Base-by-base conservation (phyloP, 2,329 filamentous ascomycete species). In the Leptosphaerulina australis region DNA sequence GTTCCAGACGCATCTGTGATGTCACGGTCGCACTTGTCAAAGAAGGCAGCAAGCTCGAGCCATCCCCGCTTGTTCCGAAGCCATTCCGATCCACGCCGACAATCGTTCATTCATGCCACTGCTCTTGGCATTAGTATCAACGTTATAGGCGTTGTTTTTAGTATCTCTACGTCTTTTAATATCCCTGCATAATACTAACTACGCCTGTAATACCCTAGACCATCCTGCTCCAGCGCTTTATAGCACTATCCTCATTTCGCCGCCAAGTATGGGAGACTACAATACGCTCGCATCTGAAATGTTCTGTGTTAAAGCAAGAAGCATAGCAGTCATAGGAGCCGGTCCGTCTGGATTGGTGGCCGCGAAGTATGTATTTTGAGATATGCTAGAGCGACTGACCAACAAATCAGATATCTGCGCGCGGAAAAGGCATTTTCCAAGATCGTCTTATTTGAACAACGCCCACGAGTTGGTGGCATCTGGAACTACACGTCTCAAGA, bases 361-460 rank as follows among this genome's bases (percentile, higher is more conserved):
- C 18, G 90, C 90, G 44, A 94, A 91, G 79, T 79, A 67, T 49
- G 64, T 47, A 3, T 3, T 36, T 15, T 2, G 1, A 2, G 7
- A 12, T 7, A 6, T 3, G 14, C 12, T 7, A 21, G 15, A 29
- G 6, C 7, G 8, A n/a, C 15, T 25, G 25, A 17, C 41, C 48
- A 29, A 39, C 17, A 1, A 49, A 11, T 10, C 44, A 84, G 82
- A 59, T 92, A 92, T 66, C 79, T 97, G 14, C 70, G 83, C 9
- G 90, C 88, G 0, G 91, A 88, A 62, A 87, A 79, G 66, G 77
- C 69, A 1, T 94, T 94, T 64, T 75, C 84, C 10, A 81, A 78
- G 22, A 86, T 97, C 52, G 83, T 86, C 52, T 73, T 97, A 29
- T 95, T 88, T 64, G 94, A 97, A 73, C 90, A 96, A 72, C 86